Evolutionary conservation across 2,329 filamentous ascomycete species (phyloP).

Genomic region (Nigrospora sphaerica): DNA sequence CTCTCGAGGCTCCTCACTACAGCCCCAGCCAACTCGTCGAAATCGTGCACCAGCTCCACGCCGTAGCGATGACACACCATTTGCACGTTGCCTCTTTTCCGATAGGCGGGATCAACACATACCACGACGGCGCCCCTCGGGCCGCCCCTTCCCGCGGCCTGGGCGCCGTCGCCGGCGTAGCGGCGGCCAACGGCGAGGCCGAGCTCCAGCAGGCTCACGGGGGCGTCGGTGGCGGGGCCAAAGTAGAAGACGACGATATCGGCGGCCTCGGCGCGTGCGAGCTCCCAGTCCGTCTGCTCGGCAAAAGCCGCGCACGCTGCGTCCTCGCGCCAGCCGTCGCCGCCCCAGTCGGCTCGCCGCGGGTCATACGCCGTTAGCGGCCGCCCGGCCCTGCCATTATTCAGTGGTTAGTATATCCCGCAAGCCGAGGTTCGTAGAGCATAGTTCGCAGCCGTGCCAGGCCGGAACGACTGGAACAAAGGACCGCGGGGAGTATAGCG

Average conservation of each 20-base stretch:
- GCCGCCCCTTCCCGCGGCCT: background rate
- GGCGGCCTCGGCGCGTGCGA: conserved; percentile 45
- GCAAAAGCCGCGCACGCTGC: conserved; percentile 36
- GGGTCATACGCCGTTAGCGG: conserved; percentile 52
- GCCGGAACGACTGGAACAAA: too few species aligned
- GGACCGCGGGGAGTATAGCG: too few species aligned
- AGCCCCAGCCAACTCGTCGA: conserved; percentile 26
- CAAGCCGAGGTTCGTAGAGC: too few species aligned
- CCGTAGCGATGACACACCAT: conserved; percentile 44
- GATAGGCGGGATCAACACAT: conserved; percentile 43
- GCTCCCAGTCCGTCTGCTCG: conserved; percentile 55
- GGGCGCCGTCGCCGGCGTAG: conserved; percentile 1
- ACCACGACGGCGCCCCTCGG: conserved; percentile 37
- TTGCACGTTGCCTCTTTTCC: conserved; percentile 54
- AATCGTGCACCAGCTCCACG: conserved; percentile 33
- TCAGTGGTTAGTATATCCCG: too few species aligned
- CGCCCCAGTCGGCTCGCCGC: conserved; percentile 47
- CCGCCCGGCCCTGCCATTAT: conserved; percentile 19
- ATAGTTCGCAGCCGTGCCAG: too few species aligned
- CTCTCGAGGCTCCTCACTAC: background rate
- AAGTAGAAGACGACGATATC: conserved; percentile 52
- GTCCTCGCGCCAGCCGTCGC: conserved; percentile 41
- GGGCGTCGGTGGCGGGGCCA: conserved; percentile 41
- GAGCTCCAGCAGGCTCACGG: conserved; percentile 54
- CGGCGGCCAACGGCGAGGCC: conserved; percentile 38